Conservation (phyloP, 495 filamentous ascomycete species). For the Aspergillus bertholletiae region DNA sequence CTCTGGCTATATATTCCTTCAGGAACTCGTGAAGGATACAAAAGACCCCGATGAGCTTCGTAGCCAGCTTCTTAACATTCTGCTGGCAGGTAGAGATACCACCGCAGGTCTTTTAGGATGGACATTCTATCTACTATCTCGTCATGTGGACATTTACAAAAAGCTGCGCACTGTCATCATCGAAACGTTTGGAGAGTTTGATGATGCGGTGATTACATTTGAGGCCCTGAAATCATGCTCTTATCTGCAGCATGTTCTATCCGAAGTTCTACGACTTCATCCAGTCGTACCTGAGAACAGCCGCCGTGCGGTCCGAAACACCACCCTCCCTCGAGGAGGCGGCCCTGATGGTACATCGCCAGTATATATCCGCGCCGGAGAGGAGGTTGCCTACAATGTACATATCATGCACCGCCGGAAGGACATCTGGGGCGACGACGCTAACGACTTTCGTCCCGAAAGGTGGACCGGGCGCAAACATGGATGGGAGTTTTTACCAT, state of each 20-base stretch:
- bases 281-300: constrained; percentile 56
- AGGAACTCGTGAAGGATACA: no score
- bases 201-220: constrained; percentile 36
- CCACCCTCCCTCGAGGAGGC: constrained; percentile 58
- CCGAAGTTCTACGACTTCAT: constrained; percentile 52
- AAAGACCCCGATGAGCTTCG: no score
- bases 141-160: constrained; percentile 36
- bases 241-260: constrained; percentile 49
- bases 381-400: constrained; percentile 56
- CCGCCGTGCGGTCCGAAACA: constrained; percentile 47
- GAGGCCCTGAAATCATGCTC: constrained; percentile 41
- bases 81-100: no score
- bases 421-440: constrained; percentile 52
- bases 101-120: constrained; percentile 3
- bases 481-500: constrained; percentile 38
- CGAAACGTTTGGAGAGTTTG: constrained; percentile 39
- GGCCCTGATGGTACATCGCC: constrained; percentile 57
- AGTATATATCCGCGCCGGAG: constrained; percentile 49
- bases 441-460: constrained; percentile 50
- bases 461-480: constrained; percentile 40
- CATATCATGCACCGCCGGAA: constrained; percentile 48
- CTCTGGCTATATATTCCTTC: no score
- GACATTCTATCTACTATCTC: constrained; percentile 35
- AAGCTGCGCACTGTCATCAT: constrained; percentile 51
- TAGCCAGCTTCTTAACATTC: no score